Evolutionary conservation across 2,329 filamentous ascomycete species (phyloP).

Genomic region (Clonostachys rhizophaga): DNA sequence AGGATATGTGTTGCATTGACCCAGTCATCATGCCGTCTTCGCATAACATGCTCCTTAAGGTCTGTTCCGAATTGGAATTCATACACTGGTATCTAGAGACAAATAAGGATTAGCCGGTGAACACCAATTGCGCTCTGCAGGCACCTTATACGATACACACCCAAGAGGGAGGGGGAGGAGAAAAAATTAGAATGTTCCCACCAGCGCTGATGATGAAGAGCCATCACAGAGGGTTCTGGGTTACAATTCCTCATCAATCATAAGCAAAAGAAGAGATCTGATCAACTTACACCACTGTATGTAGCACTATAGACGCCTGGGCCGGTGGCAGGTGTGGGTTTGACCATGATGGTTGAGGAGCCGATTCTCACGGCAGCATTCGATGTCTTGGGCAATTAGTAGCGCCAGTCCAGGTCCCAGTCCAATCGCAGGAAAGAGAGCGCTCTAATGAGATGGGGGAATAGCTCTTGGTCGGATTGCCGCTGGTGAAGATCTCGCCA

Average conservation of each 20-base stretch:
- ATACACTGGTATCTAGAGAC: conserved; percentile 78
- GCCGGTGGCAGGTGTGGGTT: conserved; percentile 3
- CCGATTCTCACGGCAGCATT: too few relatives aligned
- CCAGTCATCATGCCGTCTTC: conserved; percentile 88
- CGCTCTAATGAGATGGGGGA: too few relatives aligned
- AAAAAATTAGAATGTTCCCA: neutral
- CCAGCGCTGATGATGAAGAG: neutral
- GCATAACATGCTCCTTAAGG: conserved; percentile 86
- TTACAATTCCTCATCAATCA: too few relatives aligned
- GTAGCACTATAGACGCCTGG: conserved; percentile 63
- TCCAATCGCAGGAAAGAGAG: too few relatives aligned
- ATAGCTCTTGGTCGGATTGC: too few relatives aligned
- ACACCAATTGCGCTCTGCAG: neutral
- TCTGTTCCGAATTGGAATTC: conserved; percentile 84
- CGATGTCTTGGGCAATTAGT: too few relatives aligned
- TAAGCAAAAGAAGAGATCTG: conserved; percentile 1
- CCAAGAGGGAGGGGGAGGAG: neutral
- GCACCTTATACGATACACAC: neutral
- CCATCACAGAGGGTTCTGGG: neutral
- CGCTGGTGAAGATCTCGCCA: too few relatives aligned
- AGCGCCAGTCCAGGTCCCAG: too few relatives aligned
- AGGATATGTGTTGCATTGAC: conserved; percentile 99
- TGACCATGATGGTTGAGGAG: too few relatives aligned
- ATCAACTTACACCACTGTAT: conserved; percentile 59
- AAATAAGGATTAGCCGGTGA: neutral